phyloP scores from a whole-genome alignment of 129 eudicot species.

The Chrysanthemum seticuspe region DNA sequence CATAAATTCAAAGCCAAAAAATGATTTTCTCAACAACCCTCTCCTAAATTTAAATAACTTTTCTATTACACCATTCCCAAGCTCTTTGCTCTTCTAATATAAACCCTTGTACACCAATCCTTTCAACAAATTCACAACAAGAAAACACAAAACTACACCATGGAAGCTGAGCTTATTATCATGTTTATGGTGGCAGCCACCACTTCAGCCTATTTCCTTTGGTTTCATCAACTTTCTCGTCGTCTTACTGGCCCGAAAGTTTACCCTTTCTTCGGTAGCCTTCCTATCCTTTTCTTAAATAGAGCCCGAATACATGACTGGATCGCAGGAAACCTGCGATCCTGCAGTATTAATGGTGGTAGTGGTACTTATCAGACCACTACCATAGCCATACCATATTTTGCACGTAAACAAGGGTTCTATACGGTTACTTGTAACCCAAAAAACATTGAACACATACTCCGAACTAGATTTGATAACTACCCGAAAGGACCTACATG shows the following conservation, averaged over 20 bases:
- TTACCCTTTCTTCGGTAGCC: constrained; percentile 70
- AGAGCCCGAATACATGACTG: constrained; percentile 73
- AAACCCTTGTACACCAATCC: constrained; percentile 24
- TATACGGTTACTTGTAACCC: constrained; percentile 85
- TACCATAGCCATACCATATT: constrained; percentile 67
- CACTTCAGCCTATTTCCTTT: constrained; percentile 53
- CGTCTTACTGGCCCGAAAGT: constrained; percentile 58
- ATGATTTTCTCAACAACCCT: constrained; percentile 53
- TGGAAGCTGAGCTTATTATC: constrained; percentile 45
- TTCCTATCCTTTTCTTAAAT: constrained; percentile 56
- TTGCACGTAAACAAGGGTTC: constrained; percentile 74
- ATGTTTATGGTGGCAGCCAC: constrained; percentile 44
- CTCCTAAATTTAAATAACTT: constrained; percentile 38
- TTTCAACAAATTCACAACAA: constrained; percentile 3
- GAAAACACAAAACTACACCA: constrained; percentile 16
- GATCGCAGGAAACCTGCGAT: constrained; percentile 65
- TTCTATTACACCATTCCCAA: constrained; percentile 25
- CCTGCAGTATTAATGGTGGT: not conserved
- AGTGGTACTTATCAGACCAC: constrained; percentile 77
- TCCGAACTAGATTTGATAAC: constrained; percentile 69
- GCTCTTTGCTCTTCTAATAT: constrained; percentile 29
- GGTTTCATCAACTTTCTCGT: constrained; percentile 65
- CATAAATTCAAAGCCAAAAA: constrained; percentile 29
- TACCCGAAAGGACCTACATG: constrained; percentile 87
- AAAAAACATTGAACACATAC: constrained; percentile 72